Conservation (phyloP, 805 yeast species). For the Metschnikowia arizonensis region DNA sequence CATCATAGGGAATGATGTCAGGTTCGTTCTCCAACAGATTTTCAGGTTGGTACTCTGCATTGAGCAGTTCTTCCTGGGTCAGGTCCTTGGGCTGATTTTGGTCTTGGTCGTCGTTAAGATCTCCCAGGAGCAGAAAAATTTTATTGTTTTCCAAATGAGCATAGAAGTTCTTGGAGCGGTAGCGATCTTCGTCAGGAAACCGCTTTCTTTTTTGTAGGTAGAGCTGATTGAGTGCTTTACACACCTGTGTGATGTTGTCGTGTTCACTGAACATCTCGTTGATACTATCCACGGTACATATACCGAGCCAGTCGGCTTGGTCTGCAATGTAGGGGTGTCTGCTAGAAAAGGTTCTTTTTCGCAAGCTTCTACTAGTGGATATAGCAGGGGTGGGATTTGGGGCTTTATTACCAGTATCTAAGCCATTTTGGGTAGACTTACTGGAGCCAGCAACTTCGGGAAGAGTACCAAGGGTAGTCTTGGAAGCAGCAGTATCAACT, state of each 20-base stretch:
- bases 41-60: slow-evolving; percentile 5
- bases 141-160: slow-evolving; percentile 29
- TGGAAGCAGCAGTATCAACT: not conserved
- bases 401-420: not conserved
- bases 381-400: not conserved
- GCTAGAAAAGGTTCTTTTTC: slow-evolving; percentile 42
- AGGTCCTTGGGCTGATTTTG: not conserved
- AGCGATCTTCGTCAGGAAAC: slow-evolving; percentile 39
- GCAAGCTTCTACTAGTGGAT: slow-evolving; percentile 22
- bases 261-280: slow-evolving; percentile 36
- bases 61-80: slow-evolving; percentile 9
- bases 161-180: slow-evolving; percentile 36
- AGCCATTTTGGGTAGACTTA: not conserved
- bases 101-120: slow-evolving; percentile 5
- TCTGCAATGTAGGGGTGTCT: slow-evolving; percentile 44
- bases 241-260: slow-evolving; percentile 29
- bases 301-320: slow-evolving; percentile 42
- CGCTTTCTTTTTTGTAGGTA: slow-evolving; percentile 29
- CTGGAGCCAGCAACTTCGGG: not conserved
- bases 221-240: slow-evolving; percentile 32
- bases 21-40: not conserved
- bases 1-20: slow-evolving; percentile 15
- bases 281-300: slow-evolving; percentile 32
- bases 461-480: not conserved
- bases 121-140: slow-evolving; percentile 13